These are phyloP conservation scores for Lodderomyces elongisporus DNA, from an alignment of 1,139 yeast genomes.

Conservation along the genomic window DNA sequence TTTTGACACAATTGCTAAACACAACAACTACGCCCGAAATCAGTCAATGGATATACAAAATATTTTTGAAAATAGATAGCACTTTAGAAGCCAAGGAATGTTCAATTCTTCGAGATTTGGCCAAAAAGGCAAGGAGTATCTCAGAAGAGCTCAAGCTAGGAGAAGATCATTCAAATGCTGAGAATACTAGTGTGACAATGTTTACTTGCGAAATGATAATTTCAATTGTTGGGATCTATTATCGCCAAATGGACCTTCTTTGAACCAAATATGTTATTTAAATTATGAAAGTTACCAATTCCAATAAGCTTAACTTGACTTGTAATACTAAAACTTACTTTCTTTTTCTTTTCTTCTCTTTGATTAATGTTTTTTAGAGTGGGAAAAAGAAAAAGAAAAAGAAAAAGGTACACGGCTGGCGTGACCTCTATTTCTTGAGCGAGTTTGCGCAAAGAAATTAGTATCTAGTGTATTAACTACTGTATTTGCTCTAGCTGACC, in stretches of 20 bases:
- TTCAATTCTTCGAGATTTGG: slow-evolving; percentile 35
- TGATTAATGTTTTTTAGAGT: too few species aligned
- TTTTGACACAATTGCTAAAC: slow-evolving; percentile 38
- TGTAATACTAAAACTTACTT: too few species aligned
- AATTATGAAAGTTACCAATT: too few species aligned
- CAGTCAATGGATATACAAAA: slow-evolving; percentile 35
- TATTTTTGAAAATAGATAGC: slow-evolving; percentile 32
- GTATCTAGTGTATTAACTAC: too few species aligned
- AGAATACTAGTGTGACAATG: slow-evolving; percentile 4
- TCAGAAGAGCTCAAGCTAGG: slow-evolving; percentile 11
- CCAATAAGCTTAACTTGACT: too few species aligned
- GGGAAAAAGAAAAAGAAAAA: too few species aligned
- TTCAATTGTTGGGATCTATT: slow-evolving; percentile 30
- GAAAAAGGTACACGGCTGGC: too few species aligned
- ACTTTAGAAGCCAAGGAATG: slow-evolving; percentile 31
- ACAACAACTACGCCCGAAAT: slow-evolving; percentile 23
- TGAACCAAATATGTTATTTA: too few species aligned
- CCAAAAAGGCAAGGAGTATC: slow-evolving; percentile 34
- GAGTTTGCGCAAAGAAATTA: too few species aligned
- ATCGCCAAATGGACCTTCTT: slow-evolving; percentile 30
- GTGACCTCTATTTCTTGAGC: too few species aligned
- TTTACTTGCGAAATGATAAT: slow-evolving; percentile 32
- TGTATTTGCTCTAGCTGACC: too few species aligned
- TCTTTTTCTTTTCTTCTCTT: too few species aligned
- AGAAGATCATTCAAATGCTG: slow-evolving; percentile 2